A percentile compares a stretch with the other conserved stretches of the same genome.
Evolutionary conservation across 257 asterid species (phyloP).

Genomic region (Solanum ossicruentum): DNA sequence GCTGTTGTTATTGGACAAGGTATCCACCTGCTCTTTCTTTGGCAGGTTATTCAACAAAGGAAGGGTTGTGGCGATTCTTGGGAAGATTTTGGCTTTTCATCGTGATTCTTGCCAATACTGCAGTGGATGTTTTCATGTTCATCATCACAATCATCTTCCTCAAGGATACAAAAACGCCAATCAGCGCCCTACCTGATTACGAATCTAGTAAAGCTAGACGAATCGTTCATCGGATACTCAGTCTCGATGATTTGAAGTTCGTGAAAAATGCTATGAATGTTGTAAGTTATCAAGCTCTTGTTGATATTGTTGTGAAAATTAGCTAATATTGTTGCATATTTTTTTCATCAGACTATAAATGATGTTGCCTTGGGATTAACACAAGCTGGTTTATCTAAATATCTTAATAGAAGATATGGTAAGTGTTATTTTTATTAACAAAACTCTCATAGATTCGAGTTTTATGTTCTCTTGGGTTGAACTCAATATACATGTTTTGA

Average conservation of each 20-base stretch:
- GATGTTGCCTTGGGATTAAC: conserved; percentile 31
- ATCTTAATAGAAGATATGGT: conserved; percentile 35
- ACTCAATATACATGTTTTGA: not conserved
- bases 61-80: not conserved
- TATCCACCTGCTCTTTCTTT: not conserved
- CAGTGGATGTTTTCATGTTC: not conserved
- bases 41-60: not conserved
- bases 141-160: not conserved
- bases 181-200: not conserved
- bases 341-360: conserved; percentile 20
- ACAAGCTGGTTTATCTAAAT: conserved; percentile 28
- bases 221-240: not conserved
- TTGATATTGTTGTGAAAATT: not conserved
- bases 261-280: conserved; percentile 1
- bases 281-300: not conserved
- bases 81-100: not conserved
- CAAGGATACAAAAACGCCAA: not conserved
- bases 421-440: not conserved
- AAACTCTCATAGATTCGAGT: not conserved
- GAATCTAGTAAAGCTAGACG: not conserved
- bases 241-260: not conserved
- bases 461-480: not conserved
- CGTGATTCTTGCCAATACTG: not conserved
- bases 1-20: too few relatives aligned
- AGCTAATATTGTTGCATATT: not conserved